Evolutionary conservation across 129 eudicot genomes (phyloP), one percentile per base, ranked within the genome.

Genomic region (Flaveria trinervia): DNA sequence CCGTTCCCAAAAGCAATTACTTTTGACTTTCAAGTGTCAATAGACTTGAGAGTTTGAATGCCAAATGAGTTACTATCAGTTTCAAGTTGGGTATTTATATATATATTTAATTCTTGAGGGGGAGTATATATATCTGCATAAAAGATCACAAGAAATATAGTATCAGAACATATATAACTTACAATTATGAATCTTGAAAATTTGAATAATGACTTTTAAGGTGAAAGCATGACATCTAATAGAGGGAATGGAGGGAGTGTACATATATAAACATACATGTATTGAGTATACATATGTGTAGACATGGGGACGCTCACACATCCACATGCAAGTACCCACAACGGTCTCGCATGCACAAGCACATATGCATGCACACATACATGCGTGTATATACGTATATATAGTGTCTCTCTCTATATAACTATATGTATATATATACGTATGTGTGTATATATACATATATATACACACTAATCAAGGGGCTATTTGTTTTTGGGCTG

Each of bases 101-200:
- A 46, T 75, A 62, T 75, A 72, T 41, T 54, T 72, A 20, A 72
- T 33, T 12, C 54, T 72, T 69, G 41, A 20, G 20, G n/a, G 36
- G 33, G 23, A 67, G 17, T 43, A 39, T 67, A 67, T 39, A 41
- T 43, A 7, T 5, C 49, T 51, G 30, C 14, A 28, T 49, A n/a
- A 26, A 62, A 62, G 68, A 62, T 18, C 45, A 64, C 46, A 30
- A 30, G 43, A 61, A 61, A 60, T 12, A 60, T 60, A 60, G 20
- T 23, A 9, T 60, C 16, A 26, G 12, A 60, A 60, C 41, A 60
- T 60, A 56, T 54, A 8, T 56, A 25, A 64, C 44, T 14, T 64
- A 30, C 46, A 28, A 2, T 64, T 15, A 30, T 64, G 20, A 64
- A 64, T 30, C 69, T 62, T 64, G 45, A 62, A 62, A 60, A 60